Percentiles rank a stretch among this genome's conserved stretches.
These are phyloP conservation scores for Sporothrix luriei DNA, from an alignment of 2,329 filamentous ascomycete genomes.

Conservation along the genomic window DNA sequence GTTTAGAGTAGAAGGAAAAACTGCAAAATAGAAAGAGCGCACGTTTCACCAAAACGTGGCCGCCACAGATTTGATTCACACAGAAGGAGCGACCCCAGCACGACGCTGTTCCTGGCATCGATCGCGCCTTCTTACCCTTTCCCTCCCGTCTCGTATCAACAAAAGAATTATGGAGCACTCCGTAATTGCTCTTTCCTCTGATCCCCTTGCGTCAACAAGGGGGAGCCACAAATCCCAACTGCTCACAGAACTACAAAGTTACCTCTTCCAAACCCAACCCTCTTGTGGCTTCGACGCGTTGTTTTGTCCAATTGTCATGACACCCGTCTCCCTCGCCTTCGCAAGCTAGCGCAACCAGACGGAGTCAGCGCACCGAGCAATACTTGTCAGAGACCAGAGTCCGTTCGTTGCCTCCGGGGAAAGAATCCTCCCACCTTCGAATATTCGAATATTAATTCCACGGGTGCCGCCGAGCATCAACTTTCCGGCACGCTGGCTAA, in stretches of 20 bases:
- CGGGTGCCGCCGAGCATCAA: slow-evolving; percentile 13
- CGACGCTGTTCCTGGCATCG: background rate
- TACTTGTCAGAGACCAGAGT: background rate
- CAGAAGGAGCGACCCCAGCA: slow-evolving; percentile 9
- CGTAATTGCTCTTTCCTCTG: too few relatives aligned
- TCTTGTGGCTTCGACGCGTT: background rate
- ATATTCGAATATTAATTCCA: background rate
- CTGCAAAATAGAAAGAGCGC: slow-evolving; percentile 1
- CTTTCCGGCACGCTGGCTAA: slow-evolving; percentile 17
- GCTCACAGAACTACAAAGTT: background rate
- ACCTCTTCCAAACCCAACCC: background rate
- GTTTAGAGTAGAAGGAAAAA: background rate
- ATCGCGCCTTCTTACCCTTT: slow-evolving; percentile 9
- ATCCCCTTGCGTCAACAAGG: slow-evolving; percentile 11
- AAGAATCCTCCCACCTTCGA: background rate
- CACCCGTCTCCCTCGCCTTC: background rate
- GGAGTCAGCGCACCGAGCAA: background rate
- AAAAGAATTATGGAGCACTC: too few relatives aligned
- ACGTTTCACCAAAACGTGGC: slow-evolving; percentile 10
- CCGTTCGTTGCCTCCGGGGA: background rate
- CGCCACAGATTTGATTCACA: background rate
- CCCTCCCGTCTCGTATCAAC: background rate
- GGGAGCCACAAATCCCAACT: background rate
- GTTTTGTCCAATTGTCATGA: background rate
- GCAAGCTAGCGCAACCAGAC: background rate